Conservation (phyloP, 192 early-diverging fungal genomes). For the Coemansia umbellata region DNA sequence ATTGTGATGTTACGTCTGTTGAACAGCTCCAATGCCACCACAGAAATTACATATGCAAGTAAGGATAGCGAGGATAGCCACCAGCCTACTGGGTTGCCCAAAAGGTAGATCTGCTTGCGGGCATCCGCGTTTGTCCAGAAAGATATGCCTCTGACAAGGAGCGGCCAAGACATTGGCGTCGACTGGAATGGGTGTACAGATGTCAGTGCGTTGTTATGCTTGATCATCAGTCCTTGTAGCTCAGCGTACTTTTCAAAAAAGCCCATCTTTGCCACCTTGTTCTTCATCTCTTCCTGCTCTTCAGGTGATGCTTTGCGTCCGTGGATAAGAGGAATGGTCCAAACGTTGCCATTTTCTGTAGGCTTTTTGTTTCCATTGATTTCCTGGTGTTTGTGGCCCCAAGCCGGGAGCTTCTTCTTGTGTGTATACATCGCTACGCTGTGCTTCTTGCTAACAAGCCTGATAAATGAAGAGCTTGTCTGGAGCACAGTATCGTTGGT, state of each 20-base stretch:
- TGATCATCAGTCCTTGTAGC: constrained; percentile 84
- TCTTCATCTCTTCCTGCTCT: constrained; percentile 14
- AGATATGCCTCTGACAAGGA: constrained; percentile 81
- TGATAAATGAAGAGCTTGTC: constrained; percentile 40
- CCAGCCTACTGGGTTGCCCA: constrained; percentile 88
- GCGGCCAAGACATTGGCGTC: constrained; percentile 80
- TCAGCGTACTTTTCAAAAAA: constrained; percentile 87
- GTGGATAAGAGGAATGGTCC: constrained; percentile 75
- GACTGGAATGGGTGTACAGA: constrained; percentile 91
- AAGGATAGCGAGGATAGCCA: constrained; percentile 57
- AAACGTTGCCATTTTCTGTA: constrained; percentile 64
- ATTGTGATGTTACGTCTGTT: constrained; percentile 70
- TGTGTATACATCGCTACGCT: constrained; percentile 83
- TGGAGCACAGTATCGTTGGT: constrained; percentile 18
- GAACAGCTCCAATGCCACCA: constrained; percentile 67
- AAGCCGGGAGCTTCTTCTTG: constrained; percentile 72
- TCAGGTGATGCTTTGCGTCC: constrained; percentile 57
- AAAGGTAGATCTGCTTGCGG: constrained; percentile 80
- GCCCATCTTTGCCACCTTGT: constrained; percentile 19
- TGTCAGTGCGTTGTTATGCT: constrained; percentile 85
- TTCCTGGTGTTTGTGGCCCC: constrained; percentile 86
- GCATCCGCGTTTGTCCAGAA: constrained; percentile 86
- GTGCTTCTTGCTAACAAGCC: constrained; percentile 55
- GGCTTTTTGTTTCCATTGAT: constrained; percentile 97
- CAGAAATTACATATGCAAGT: constrained; percentile 54